Conservation (phyloP, 2,329 filamentous ascomycete genomes). For the Trichoderma harzianum region DNA sequence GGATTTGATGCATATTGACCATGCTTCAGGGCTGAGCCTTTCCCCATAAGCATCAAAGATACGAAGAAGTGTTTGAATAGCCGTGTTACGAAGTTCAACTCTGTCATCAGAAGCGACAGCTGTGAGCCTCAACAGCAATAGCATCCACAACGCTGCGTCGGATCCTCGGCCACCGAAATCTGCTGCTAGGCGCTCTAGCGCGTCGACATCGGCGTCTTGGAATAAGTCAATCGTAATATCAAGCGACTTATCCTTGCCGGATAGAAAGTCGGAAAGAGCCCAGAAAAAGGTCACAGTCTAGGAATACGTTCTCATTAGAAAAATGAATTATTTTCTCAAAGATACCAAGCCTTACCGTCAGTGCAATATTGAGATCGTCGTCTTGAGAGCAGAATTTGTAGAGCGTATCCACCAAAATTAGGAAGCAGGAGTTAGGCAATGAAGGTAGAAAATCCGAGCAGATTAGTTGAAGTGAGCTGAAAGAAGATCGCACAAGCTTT, state of each 20-base stretch:
- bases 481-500: slow-evolving; percentile 79
- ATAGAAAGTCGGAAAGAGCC: slow-evolving; percentile 88
- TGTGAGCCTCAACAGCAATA: slow-evolving; percentile 68
- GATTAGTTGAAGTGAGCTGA: slow-evolving; percentile 84
- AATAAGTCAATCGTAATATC: slow-evolving; percentile 57
- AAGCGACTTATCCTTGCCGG: slow-evolving; percentile 55
- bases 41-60: slow-evolving; percentile 92
- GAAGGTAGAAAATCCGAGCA: slow-evolving; percentile 89
- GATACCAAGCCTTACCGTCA: slow-evolving; percentile 62
- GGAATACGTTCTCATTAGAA: not conserved
- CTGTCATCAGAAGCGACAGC: slow-evolving; percentile 68
- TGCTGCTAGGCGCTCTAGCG: slow-evolving; percentile 57
- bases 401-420: slow-evolving; percentile 79
- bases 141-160: slow-evolving; percentile 73
- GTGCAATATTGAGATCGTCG: slow-evolving; percentile 90
- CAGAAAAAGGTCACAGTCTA: slow-evolving; percentile 92
- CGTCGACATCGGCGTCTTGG: slow-evolving; percentile 45
- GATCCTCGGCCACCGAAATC: slow-evolving; percentile 58
- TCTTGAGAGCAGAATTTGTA: slow-evolving; percentile 85
- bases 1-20: slow-evolving; percentile 76
- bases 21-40: slow-evolving; percentile 71
- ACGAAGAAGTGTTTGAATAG: slow-evolving; percentile 83
- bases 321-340: not conserved
- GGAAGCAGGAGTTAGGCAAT: slow-evolving; percentile 67
- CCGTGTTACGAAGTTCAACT: slow-evolving; percentile 77